These are phyloP conservation scores for Scutellaria baicalensis DNA, from an alignment of 257 asterid genomes.

Conservation along the genomic window DNA sequence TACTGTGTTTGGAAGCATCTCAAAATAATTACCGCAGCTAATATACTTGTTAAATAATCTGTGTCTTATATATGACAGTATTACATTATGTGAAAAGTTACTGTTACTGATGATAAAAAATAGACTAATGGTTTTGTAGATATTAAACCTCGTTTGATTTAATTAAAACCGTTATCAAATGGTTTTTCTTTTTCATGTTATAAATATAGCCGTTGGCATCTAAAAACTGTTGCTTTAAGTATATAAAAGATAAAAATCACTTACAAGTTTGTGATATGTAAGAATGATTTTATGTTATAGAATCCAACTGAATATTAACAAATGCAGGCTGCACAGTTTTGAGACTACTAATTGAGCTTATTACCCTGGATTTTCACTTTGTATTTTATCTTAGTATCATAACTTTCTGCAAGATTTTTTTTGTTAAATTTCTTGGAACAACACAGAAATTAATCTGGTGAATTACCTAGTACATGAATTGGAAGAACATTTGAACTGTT, in stretches of 20 bases:
- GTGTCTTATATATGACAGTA: not conserved
- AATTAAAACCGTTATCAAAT: not conserved
- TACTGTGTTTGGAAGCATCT: constrained; percentile 5
- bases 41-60: not conserved
- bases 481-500: no score
- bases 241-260: no score
- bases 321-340: constrained; percentile 45
- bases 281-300: no score
- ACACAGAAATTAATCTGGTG: not conserved
- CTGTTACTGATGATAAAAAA: not conserved
- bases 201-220: not conserved
- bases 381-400: not conserved
- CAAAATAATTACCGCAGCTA: not conserved
- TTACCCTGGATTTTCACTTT: not conserved
- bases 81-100: not conserved
- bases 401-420: not conserved
- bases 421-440: not conserved
- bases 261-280: no score
- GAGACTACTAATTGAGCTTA: not conserved
- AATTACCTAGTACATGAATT: no score
- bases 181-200: not conserved
- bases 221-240: not conserved
- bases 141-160: no score
- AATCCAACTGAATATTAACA: constrained; percentile 30
- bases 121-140: no score